Percentiles rank a stretch among this genome's conserved stretches.
phyloP scores from a whole-genome alignment of 2,329 filamentous ascomycete species.

The Fusarium sp. region DNA sequence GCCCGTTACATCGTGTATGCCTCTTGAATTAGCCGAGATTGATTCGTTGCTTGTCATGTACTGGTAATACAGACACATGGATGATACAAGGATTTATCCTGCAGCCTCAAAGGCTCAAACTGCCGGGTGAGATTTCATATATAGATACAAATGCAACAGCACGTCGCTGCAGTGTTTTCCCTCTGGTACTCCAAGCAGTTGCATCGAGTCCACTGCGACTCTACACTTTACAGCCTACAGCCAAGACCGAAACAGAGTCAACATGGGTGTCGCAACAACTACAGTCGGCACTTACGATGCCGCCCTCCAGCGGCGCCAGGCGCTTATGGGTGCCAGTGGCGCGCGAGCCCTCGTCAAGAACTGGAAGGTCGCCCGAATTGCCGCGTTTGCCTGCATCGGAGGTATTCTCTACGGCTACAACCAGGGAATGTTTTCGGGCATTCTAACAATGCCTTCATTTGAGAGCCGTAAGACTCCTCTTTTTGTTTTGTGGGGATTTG shows the following conservation, averaged over 20 bases:
- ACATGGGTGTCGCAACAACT: constrained; percentile 22
- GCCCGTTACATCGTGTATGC: not conserved
- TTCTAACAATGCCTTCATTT: constrained; percentile 68
- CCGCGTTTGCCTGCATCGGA: constrained; percentile 71
- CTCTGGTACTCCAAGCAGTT: not conserved
- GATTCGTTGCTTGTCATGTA: not conserved
- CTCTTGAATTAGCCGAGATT: constrained; percentile 12
- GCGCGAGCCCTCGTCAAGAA: constrained; percentile 67
- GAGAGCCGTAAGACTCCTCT: constrained; percentile 55
- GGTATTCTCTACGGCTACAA: constrained; percentile 77
- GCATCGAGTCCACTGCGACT: not conserved
- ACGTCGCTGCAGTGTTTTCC: not conserved
- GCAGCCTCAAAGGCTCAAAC: not conserved
- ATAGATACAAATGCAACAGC: constrained; percentile 1
- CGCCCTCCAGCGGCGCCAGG: constrained; percentile 62
- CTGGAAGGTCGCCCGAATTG: constrained; percentile 68
- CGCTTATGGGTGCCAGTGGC: constrained; percentile 64
- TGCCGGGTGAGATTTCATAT: not conserved
- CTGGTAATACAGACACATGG: not conserved
- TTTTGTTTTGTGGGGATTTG: not conserved
- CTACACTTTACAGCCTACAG: not conserved
- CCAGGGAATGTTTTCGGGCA: constrained; percentile 71
- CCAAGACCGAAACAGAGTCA: not conserved
- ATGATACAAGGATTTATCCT: constrained; percentile 12
- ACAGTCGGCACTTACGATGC: constrained; percentile 57